Base-by-base conservation (phyloP, 2,329 filamentous ascomycete species). In the Ilyonectria mors-panacis region DNA sequence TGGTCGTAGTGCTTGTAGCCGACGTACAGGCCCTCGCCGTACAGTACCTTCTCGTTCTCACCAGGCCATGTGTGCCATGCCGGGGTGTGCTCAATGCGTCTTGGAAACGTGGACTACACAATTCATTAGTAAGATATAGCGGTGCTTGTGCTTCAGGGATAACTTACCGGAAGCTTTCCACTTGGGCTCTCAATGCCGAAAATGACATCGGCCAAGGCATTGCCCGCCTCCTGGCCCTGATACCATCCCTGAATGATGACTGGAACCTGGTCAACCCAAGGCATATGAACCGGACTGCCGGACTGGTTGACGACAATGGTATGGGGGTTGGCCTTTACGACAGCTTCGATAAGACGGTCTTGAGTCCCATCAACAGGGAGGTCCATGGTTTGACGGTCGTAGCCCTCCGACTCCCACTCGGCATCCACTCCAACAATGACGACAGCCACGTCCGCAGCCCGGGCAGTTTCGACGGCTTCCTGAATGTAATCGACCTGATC, bases 361-460 rank as follows among this genome's bases (percentile, higher is more conserved):
- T 77, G 75, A n/a, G 71, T 76, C 58, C 89, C 80, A n/a, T 81
- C 77, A 1, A 77, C 84, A 85, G 92, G 93, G 3, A 93, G 81
- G 17, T 92, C 92, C 68, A 94, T 85, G 72, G 93, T 93, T 77
- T 92, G 92, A 53, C 91, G 86, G 75, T 93, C 91, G 66, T 92
- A 92, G 1, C 91, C 91, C 78, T 93, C 92, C 2, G 91, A 92
- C 76, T 94, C 92, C 91, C 91, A 94, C 77, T 94, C 92, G 6
- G 88, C 88, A 76, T 93, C 91, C 1, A 93, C 83, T 1, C 92
- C 92, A 10, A 92, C 87, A 55, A 93, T 86, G 1, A 94, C 85
- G 7, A 94, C 82, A 2, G 91, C 91, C 15, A 92, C 88, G 73
- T 93, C 91, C 0, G 90, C 88, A 2, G 84, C 83, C 67, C 82